Evolutionary conservation across 2,329 filamentous ascomycete species (phyloP).

Genomic region (Epichloe scottii): DNA sequence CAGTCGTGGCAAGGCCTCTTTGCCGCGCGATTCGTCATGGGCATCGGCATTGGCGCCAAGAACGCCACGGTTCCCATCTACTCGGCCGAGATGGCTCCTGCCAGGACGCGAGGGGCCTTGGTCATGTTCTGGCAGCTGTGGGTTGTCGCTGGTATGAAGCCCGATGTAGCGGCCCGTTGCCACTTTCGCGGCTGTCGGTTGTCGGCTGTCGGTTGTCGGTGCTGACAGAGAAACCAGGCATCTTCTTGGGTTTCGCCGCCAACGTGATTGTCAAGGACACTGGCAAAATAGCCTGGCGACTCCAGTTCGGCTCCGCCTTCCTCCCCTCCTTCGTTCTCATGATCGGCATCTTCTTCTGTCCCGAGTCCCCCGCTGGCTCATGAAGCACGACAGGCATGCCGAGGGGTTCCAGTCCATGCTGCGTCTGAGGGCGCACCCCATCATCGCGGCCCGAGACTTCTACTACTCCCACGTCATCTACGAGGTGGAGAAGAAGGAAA

Average conservation of each 20-base stretch:
- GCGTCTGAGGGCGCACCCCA: slow-evolving; percentile 34
- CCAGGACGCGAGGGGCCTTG: slow-evolving; percentile 54
- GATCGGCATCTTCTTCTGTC: slow-evolving; percentile 46
- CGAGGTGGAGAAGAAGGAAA: slow-evolving; percentile 18
- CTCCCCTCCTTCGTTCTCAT: slow-evolving; percentile 35
- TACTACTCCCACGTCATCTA: slow-evolving; percentile 33
- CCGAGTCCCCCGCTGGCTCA: slow-evolving; percentile 48
- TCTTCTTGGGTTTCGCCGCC: slow-evolving; percentile 34
- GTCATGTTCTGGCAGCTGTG: slow-evolving; percentile 62
- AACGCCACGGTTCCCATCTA: slow-evolving; percentile 56
- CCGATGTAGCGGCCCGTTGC: not conserved
- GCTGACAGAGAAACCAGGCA: slow-evolving; percentile 14
- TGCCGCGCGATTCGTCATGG: slow-evolving; percentile 51
- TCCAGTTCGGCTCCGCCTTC: slow-evolving; percentile 47
- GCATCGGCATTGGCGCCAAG: slow-evolving; percentile 56
- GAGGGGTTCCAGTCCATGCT: slow-evolving; percentile 42
- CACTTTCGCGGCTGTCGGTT: not conserved
- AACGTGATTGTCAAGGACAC: slow-evolving; percentile 41
- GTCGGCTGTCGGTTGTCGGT: not conserved
- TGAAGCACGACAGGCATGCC: slow-evolving; percentile 47
- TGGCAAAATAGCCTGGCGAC: slow-evolving; percentile 41
- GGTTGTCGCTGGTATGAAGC: slow-evolving; percentile 13
- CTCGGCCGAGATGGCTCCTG: slow-evolving; percentile 57
- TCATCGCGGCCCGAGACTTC: slow-evolving; percentile 45
- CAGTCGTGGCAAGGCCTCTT: slow-evolving; percentile 56